Base-by-base conservation (phyloP, 2,329 filamentous ascomycete species). In the Penicillium sclerotiorum region DNA sequence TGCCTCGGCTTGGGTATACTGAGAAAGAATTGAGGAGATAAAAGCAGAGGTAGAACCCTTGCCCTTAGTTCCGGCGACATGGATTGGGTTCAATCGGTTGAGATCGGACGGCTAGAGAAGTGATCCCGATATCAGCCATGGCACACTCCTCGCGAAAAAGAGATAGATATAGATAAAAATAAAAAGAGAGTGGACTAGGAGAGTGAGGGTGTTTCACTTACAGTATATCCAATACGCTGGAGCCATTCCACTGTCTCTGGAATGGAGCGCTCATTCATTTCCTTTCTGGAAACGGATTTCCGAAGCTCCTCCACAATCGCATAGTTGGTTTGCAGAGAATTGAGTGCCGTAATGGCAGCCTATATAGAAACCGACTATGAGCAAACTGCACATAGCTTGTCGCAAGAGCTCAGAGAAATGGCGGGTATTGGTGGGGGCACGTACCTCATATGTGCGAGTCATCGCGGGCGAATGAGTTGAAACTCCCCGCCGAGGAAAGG, bases 51-150 rank as follows among this genome's bases (percentile, higher is more conserved):
- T 91, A 2, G 89, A 94, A 33, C 92, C 92, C 70, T 96, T 97
- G 52, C 93, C 93, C 70, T 96, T 97, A 4, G 92, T 96, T 11
- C 93, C 93, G 1, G 93, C 89, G 38, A 97, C 85, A 67, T 97
- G 93, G 53, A 97, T 84, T 58, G 80, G 74, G 51, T 81, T 86
- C 54, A 87, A 64, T 8, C 66, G 72, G 55, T 85, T 75, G 59
- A 87, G 79, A 51, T 86, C 82, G 12, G 80, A 78, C 15, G 84
- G 82, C 83, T 87, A 62, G 39, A 38, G 6, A 46, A 40, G 20
- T 38, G 47, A 21, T 23, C 18, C 27, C 46, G 28, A 48, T 32
- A 44, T 56, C 32, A 58, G 50, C 30, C 35, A 33, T 21, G 8
- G n/a, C 22, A n/a, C 33, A 8, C 21, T 17, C 13, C 4, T 12